A percentile compares a stretch with the other conserved stretches of the same genome.
Conservation (phyloP, 306 rosid species). For the Albizia julibrissin region DNA sequence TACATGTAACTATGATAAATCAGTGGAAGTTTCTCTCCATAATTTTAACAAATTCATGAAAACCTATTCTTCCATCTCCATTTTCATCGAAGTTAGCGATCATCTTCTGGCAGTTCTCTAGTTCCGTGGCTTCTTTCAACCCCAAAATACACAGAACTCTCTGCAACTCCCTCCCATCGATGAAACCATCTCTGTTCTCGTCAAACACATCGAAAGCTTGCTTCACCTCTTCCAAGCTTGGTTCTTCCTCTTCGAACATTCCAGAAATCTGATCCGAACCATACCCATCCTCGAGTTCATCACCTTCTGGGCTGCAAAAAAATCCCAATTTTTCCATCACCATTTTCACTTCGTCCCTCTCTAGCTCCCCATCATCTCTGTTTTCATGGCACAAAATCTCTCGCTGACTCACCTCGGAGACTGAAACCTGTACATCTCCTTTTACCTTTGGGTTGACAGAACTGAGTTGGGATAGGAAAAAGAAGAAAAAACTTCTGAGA, state of each 20-base stretch:
- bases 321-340: conserved; percentile 65
- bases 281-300: conserved; percentile 41
- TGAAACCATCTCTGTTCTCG: conserved; percentile 72
- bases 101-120: conserved; percentile 69
- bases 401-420: conserved; percentile 23
- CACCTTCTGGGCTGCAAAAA: conserved; percentile 55
- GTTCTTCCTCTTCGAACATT: conserved; percentile 80
- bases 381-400: conserved; percentile 4
- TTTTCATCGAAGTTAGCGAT: conserved; percentile 54
- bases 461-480: conserved; percentile 26
- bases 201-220: conserved; percentile 88
- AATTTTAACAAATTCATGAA: conserved; percentile 70
- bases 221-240: conserved; percentile 80
- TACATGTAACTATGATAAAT: background rate
- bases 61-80: conserved; percentile 71
- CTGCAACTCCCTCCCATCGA: conserved; percentile 73
- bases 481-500: conserved; percentile 27
- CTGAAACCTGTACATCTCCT: conserved; percentile 16
- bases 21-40: conserved; percentile 72
- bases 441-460: conserved; percentile 28
- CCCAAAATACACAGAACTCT: conserved; percentile 65
- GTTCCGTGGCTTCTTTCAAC: conserved; percentile 52
- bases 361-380: conserved; percentile 43
- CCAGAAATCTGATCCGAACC: conserved; percentile 45
- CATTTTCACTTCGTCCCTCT: conserved; percentile 55